Percentiles rank a stretch among this genome's conserved stretches.
These are phyloP conservation scores for Alternaria solani DNA, from an alignment of 2,329 filamentous ascomycete genomes.

Conservation along the genomic window DNA sequence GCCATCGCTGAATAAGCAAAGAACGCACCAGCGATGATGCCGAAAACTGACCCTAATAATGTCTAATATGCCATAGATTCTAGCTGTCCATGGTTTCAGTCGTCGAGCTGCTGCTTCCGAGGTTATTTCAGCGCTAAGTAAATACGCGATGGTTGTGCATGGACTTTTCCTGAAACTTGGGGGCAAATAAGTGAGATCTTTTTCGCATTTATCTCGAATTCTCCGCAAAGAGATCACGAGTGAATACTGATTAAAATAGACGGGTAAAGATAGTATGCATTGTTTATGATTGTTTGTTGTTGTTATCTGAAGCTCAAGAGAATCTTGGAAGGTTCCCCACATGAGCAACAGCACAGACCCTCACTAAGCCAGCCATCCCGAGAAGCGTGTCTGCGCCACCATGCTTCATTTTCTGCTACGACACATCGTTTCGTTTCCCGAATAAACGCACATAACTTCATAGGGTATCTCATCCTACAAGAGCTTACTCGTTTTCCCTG, in stretches of 20 bases:
- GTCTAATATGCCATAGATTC: background rate
- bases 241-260: background rate
- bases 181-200: background rate
- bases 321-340: background rate
- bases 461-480: background rate
- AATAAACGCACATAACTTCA: background rate
- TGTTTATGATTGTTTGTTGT: background rate
- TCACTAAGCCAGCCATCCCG: background rate
- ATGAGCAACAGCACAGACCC: background rate
- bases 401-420: background rate
- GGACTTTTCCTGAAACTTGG: no score
- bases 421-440: background rate
- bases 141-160: background rate
- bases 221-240: no score
- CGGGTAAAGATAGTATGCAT: background rate
- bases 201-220: no score
- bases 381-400: background rate
- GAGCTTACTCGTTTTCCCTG: conserved; percentile 66
- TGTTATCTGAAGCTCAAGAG: background rate
- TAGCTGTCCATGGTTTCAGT: background rate
- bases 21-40: background rate
- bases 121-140: background rate
- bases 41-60: background rate
- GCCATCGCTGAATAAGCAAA: background rate
- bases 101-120: background rate